A percentile compares a stretch with the other conserved stretches of the same genome.
These are phyloP conservation scores for Chalaropsis ovoidea DNA, from an alignment of 2,329 filamentous ascomycete genomes.

Conservation along the genomic window DNA sequence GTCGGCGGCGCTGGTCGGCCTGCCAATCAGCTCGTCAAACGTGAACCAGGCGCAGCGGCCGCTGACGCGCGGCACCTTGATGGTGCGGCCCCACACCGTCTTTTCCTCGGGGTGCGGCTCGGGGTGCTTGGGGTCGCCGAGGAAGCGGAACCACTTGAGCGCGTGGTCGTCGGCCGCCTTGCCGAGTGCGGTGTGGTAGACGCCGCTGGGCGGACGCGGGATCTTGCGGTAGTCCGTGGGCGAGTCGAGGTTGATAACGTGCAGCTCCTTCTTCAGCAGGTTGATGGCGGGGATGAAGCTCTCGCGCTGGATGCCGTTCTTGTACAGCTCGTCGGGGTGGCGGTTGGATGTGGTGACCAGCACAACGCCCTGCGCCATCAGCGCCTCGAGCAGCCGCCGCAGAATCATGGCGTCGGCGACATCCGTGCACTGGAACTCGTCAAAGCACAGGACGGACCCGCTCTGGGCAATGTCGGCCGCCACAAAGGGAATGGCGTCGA, in stretches of 20 bases:
- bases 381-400: constrained; percentile 69
- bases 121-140: constrained; percentile 72
- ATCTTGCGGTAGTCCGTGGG: constrained; percentile 97
- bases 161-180: constrained; percentile 67
- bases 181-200: constrained; percentile 86
- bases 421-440: constrained; percentile 98
- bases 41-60: constrained; percentile 83
- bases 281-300: constrained; percentile 94
- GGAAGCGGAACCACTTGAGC: constrained; percentile 89
- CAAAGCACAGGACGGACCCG: constrained; percentile 84
- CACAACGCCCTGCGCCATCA: constrained; percentile 96
- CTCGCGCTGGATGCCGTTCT: constrained; percentile 91
- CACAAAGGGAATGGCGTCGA: constrained; percentile 84
- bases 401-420: constrained; percentile 98
- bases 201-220: constrained; percentile 78
- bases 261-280: constrained; percentile 71
- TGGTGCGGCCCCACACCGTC: constrained; percentile 84
- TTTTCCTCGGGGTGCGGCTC: constrained; percentile 67
- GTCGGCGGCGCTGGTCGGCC: constrained; percentile 83
- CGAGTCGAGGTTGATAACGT: constrained; percentile 89
- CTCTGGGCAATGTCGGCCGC: constrained; percentile 86
- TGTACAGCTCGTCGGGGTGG: constrained; percentile 94
- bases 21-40: constrained; percentile 82
- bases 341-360: constrained; percentile 92
- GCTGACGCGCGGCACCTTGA: constrained; percentile 76